Conservation (phyloP, 805 yeast genomes). For the Priceomyces castillae region DNA sequence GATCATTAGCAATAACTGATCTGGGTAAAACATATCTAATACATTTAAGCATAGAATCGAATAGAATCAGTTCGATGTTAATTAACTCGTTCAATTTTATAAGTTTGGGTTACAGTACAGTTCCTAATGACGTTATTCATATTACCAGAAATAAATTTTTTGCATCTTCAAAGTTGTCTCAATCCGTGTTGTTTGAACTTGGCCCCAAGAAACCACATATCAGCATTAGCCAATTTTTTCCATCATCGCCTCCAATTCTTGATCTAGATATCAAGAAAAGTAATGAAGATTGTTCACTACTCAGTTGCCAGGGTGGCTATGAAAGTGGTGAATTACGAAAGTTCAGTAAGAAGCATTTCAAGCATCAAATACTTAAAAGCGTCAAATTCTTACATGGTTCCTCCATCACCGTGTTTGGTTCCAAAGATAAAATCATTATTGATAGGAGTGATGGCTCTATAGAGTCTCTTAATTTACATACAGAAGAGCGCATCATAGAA, state of each 20-base stretch:
- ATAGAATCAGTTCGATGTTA: neutral
- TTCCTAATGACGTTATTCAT: slow-evolving; percentile 28
- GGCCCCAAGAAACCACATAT: slow-evolving; percentile 25
- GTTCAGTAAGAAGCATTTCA: neutral
- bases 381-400: neutral
- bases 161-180: slow-evolving; percentile 29
- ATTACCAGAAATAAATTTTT: slow-evolving; percentile 25
- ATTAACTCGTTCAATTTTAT: slow-evolving; percentile 19
- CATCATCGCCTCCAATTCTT: slow-evolving; percentile 33
- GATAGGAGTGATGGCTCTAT: neutral
- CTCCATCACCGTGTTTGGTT: neutral
- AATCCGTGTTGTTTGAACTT: slow-evolving; percentile 29
- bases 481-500: neutral
- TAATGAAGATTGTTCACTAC: slow-evolving; percentile 9
- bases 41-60: slow-evolving; percentile 12
- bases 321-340: slow-evolving; percentile 30
- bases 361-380: neutral
- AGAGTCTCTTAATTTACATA: neutral
- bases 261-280: slow-evolving; percentile 15
- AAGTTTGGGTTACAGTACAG: slow-evolving; percentile 28
- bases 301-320: slow-evolving; percentile 35
- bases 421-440: neutral
- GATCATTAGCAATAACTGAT: slow-evolving; percentile 27
- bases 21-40: slow-evolving; percentile 29
- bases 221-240: slow-evolving; percentile 16